Base-by-base conservation (phyloP, 305 asterid genomes). In the Monarda citriodora region DNA sequence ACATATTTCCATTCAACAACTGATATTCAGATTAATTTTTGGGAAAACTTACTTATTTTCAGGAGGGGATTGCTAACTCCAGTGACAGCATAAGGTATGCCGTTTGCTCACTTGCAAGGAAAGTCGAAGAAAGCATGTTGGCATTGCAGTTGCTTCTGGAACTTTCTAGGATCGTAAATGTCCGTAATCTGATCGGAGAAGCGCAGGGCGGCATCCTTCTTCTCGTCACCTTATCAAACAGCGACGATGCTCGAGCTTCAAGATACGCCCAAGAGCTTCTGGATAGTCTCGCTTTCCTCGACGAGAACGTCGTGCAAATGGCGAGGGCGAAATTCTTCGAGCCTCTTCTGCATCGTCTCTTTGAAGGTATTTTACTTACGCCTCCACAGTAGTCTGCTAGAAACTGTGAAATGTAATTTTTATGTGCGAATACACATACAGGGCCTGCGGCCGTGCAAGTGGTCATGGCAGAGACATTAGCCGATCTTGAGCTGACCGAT, bases 181-280 rank as follows among this genome's bases (percentile, higher is more conserved):
- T 68, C 20, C 49, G 72, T 64, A 58, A 72, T 54, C 58, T 67
- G 47, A 78, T 75, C 40, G 87, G 78, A 63, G 53, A 63, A 17
- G 80, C 58, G 25, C 87, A 77, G 61, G 87, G 87, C 6, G 69
- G 84, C 72, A 75, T 81, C 58, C 84, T 77, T 69, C 74, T 81
- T 46, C 82, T 75, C 21, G 84, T 72, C 54, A 70, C 84, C 59
- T 65, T 67, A 69, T 75, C 75, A 51, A 67, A 69, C 69, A 68
- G 80, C 13, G 78, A 75, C 26, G 82, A 81, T 26, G 47, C 82
- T 42, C 69, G 40, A 65, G 87, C 78, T 72, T 77, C 78, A 12
- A 37, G 58, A 16, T 29, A 65, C 47, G 80, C 87, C 23, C 68
- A 47, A 20, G 76, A 72, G 70, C 59, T 75, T 60, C 68, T 81